Evolutionary conservation across 116 monocot genomes (phyloP).

Genomic region (Trichopus zeylanicus): DNA sequence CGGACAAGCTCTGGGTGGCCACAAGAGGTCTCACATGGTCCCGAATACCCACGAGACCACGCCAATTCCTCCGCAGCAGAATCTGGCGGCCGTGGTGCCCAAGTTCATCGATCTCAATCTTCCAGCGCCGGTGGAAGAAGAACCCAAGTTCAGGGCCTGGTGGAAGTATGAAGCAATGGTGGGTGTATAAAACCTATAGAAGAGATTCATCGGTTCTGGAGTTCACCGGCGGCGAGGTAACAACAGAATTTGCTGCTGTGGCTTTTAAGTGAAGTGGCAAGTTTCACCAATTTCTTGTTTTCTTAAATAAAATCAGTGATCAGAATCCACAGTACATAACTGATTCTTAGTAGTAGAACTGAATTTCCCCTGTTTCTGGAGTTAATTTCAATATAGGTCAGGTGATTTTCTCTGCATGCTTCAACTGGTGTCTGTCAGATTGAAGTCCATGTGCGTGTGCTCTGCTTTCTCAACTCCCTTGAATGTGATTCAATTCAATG

Average conservation of each 20-base stretch:
- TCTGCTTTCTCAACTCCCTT: no score
- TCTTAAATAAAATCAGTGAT: no score
- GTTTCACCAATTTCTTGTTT: no score
- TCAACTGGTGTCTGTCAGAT: no score
- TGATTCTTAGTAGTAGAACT: background rate
- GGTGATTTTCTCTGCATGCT: no score
- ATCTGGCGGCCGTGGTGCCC: background rate
- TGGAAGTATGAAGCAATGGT: slow-evolving; percentile 9
- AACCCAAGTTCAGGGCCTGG: slow-evolving; percentile 11
- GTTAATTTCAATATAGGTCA: background rate
- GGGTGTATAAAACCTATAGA: no score
- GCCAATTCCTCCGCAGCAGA: no score
- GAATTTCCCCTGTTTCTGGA: background rate
- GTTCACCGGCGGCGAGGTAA: no score
- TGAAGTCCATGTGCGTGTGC: no score
- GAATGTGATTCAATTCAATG: no score
- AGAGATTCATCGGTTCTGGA: no score
- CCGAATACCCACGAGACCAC: background rate
- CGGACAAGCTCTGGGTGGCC: slow-evolving; percentile 37
- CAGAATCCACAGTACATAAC: background rate
- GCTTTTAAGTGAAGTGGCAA: background rate
- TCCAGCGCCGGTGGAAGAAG: slow-evolving; percentile 4
- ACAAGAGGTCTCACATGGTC: slow-evolving; percentile 26
- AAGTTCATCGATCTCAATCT: slow-evolving; percentile 14
- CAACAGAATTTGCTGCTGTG: background rate